phyloP scores from a whole-genome alignment of 129 eudicot species.

The Centrapalus pauciflorus region DNA sequence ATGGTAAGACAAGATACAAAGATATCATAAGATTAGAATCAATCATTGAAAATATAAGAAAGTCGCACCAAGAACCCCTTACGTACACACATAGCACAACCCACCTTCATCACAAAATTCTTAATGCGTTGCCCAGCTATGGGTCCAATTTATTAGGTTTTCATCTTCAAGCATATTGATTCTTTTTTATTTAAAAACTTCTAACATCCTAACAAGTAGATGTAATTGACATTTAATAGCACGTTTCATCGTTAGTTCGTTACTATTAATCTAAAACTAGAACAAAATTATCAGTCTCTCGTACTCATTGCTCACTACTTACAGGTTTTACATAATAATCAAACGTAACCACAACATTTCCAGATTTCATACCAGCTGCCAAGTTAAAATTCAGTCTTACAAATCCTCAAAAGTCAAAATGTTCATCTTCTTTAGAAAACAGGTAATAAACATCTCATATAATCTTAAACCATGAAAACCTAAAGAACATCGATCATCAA shows the following conservation, averaged over 20 bases:
- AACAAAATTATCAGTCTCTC: neutral
- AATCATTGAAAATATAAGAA: neutral
- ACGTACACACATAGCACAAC: too few species aligned
- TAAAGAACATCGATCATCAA: neutral
- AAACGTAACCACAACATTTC: conserved; percentile 7
- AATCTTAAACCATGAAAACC: neutral
- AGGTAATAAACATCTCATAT: neutral
- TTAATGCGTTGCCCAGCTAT: neutral
- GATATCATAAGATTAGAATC: neutral
- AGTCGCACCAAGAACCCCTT: neutral
- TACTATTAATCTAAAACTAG: neutral
- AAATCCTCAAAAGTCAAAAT: neutral
- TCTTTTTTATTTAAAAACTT: neutral
- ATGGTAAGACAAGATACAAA: neutral
- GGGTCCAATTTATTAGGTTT: neutral
- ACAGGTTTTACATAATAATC: neutral
- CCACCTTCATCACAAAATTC: too few species aligned
- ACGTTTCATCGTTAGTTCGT: neutral
- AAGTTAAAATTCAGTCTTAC: neutral
- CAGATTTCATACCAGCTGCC: neutral
- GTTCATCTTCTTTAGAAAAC: neutral
- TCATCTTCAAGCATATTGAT: neutral
- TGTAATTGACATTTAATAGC: neutral
- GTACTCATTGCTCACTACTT: neutral
- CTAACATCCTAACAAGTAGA: neutral